Evolutionary conservation across 768 basidiomycete genomes (phyloP).

Genomic region (Boletus pseudopeckii): DNA sequence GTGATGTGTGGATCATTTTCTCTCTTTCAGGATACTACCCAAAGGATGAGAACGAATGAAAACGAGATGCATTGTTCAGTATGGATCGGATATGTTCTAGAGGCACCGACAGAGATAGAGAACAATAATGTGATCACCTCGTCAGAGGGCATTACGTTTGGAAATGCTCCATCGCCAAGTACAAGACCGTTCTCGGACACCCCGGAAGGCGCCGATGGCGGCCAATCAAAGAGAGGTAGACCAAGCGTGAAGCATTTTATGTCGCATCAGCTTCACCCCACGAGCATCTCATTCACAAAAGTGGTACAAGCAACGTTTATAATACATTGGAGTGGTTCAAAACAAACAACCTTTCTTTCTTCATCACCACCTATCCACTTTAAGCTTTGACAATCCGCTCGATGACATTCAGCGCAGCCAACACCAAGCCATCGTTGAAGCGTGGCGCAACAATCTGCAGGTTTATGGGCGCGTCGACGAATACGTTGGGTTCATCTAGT

Average conservation of each 20-base stretch:
- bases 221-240: background rate
- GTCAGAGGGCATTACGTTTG: background rate
- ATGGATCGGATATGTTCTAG: background rate
- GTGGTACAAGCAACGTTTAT: background rate
- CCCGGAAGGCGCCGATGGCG: too few species aligned
- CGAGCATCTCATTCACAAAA: background rate
- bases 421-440: constrained; percentile 27
- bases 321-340: background rate
- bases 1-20: background rate
- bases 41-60: background rate
- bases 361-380: too few species aligned
- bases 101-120: background rate
- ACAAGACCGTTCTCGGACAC: background rate
- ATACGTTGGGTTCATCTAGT: constrained; percentile 21
- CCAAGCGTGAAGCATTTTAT: background rate
- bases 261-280: background rate
- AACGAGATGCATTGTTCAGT: background rate
- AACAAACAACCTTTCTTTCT: background rate
- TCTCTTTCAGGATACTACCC: background rate
- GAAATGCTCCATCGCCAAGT: background rate
- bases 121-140: background rate
- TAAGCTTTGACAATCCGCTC: constrained; percentile 24
- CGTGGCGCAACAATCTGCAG: constrained; percentile 25
- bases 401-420: constrained; percentile 24
- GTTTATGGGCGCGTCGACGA: constrained; percentile 15